These are phyloP conservation scores for Cicer yamashitae DNA, from an alignment of 306 rosid genomes.

Conservation along the genomic window DNA sequence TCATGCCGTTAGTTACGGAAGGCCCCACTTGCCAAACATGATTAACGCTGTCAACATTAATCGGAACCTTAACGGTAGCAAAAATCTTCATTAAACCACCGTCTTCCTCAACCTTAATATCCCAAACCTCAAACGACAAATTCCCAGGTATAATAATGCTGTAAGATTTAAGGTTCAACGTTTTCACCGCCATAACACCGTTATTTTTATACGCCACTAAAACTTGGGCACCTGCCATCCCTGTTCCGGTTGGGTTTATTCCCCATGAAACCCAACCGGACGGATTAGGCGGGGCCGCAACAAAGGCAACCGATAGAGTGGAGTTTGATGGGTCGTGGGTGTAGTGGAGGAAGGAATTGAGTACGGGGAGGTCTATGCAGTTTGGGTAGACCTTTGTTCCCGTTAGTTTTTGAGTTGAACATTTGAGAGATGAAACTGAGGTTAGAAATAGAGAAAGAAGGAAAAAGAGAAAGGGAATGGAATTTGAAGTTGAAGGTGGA, in stretches of 20 bases:
- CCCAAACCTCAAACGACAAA: conserved; percentile 61
- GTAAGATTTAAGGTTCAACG: conserved; percentile 50
- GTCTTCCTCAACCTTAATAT: conserved; percentile 40
- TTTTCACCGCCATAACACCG: conserved; percentile 42
- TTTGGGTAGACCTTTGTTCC: conserved; percentile 47
- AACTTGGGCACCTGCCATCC: conserved; percentile 74
- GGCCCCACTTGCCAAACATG: conserved; percentile 68
- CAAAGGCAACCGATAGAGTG: conserved; percentile 67
- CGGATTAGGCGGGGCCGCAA: conserved; percentile 49
- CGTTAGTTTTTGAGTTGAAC: conserved; percentile 58
- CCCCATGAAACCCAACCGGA: conserved; percentile 81
- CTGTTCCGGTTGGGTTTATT: conserved; percentile 57
- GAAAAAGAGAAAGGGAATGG: conserved; percentile 13
- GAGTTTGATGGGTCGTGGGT: conserved; percentile 58
- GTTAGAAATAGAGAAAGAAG: conserved; percentile 35
- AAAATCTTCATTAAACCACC: conserved; percentile 36
- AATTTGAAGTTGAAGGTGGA: not conserved
- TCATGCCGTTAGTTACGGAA: conserved; percentile 28
- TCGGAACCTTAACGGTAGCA: conserved; percentile 48
- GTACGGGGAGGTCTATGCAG: conserved; percentile 69
- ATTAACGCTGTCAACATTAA: conserved; percentile 13
- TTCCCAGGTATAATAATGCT: conserved; percentile 29
- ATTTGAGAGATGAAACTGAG: conserved; percentile 50
- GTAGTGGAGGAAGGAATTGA: conserved; percentile 69
- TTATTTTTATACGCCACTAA: conserved; percentile 51